phyloP scores from a whole-genome alignment of 805 yeast species.

The Zygoascus biomembranicola region DNA sequence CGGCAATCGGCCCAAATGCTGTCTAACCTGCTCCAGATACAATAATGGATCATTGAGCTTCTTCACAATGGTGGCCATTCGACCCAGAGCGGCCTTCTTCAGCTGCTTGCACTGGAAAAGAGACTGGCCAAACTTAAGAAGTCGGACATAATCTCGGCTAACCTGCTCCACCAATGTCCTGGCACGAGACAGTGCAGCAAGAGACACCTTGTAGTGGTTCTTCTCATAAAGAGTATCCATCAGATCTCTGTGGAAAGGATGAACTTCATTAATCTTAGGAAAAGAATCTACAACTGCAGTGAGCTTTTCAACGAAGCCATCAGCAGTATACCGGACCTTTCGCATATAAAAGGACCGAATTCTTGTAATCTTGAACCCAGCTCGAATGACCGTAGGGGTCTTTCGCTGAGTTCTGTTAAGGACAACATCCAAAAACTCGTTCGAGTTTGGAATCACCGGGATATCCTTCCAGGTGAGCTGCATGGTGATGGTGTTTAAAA shows the following conservation, averaged over 20 bases:
- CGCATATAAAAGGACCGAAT: constrained; percentile 97
- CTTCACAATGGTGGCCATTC: constrained; percentile 98
- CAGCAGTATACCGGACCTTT: constrained; percentile 92
- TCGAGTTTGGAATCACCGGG: constrained; percentile 86
- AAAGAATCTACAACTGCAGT: constrained; percentile 78
- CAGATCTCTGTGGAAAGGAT: constrained; percentile 96
- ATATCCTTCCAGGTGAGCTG: constrained; percentile 98
- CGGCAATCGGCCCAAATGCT: constrained; percentile 97
- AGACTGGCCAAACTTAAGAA: constrained; percentile 95
- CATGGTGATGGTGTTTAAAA: constrained; percentile 39
- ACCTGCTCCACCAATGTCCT: constrained; percentile 93
- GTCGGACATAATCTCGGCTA: constrained; percentile 87
- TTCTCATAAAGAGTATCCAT: constrained; percentile 97
- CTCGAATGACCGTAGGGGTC: constrained; percentile 97
- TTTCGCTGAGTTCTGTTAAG: constrained; percentile 97
- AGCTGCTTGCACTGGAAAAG: constrained; percentile 97
- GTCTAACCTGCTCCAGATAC: constrained; percentile 97
- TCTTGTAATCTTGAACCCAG: constrained; percentile 93
- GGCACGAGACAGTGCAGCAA: constrained; percentile 91
- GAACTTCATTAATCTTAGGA: constrained; percentile 95
- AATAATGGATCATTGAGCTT: constrained; percentile 88
- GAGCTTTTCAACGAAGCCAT: constrained; percentile 91
- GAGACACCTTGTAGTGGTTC: constrained; percentile 93
- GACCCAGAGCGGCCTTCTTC: constrained; percentile 97
- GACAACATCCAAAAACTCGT: constrained; percentile 91